A percentile compares a stretch with the other conserved stretches of the same genome.
Evolutionary conservation across 192 early-diverging fungal species (phyloP).

Genomic region (Funneliformis geosporum): DNA sequence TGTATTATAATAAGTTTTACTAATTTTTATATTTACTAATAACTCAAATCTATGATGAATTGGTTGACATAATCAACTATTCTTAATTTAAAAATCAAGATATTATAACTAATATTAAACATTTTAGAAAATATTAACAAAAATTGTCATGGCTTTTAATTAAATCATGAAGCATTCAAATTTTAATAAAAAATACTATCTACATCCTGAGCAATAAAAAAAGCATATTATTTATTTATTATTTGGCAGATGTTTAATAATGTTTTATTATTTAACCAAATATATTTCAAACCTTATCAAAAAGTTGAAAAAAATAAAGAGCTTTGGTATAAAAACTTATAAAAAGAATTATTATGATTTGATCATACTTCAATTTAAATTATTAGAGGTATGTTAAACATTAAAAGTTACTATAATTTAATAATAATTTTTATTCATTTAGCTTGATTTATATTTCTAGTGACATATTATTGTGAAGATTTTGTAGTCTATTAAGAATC

Average conservation of each 20-base stretch:
- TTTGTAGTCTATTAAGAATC: neutral
- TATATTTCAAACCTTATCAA: neutral
- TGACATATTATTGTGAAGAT: neutral
- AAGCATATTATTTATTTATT: neutral
- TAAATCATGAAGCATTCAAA: neutral
- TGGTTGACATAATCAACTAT: no score
- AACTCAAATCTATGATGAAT: no score
- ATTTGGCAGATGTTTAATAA: neutral
- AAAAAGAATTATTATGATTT: no score
- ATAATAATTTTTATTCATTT: no score
- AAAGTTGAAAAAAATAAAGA: neutral
- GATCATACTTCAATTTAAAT: neutral
- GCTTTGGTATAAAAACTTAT: neutral
- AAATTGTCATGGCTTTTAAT: neutral
- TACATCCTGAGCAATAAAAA: neutral
- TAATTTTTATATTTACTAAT: no score
- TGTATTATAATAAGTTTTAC: no score
- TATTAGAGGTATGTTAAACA: no score
- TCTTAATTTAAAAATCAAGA: no score
- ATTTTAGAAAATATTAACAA: neutral
- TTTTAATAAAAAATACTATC: neutral
- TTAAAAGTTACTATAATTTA: no score
- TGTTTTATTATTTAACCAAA: neutral
- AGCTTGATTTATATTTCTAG: no score
- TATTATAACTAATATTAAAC: neutral